These are phyloP conservation scores for Zea mays DNA, from an alignment of 176 grass and related monocot species.

Conservation along the genomic window DNA sequence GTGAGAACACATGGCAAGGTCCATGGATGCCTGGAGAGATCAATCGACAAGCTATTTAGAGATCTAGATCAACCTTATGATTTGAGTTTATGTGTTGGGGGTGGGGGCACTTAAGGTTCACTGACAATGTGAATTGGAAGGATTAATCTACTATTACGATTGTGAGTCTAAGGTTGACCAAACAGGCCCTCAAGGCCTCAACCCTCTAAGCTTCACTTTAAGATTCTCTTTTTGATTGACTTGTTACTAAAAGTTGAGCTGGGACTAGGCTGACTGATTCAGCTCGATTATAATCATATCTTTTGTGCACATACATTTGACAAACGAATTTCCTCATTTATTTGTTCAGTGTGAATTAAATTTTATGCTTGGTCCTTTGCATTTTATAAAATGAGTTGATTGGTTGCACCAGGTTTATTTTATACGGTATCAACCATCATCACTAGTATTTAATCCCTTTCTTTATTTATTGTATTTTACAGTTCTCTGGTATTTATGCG, in stretches of 20 bases:
- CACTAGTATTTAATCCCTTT: neutral
- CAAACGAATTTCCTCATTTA: neutral
- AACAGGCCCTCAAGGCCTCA: neutral
- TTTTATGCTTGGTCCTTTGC: neutral
- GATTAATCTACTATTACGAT: neutral
- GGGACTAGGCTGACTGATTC: neutral
- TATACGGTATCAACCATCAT: neutral
- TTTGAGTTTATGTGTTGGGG: neutral
- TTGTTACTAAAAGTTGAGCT: neutral
- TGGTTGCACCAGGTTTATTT: neutral
- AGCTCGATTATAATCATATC: neutral
- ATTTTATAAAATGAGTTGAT: conserved; percentile 30
- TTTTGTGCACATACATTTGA: neutral
- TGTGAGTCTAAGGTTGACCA: neutral
- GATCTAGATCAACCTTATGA: neutral
- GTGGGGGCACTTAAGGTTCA: neutral
- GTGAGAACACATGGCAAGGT: neutral
- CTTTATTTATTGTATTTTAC: conserved; percentile 29
- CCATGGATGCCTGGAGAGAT: neutral
- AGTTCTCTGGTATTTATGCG: conserved; percentile 83
- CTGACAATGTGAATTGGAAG: neutral
- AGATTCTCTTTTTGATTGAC: neutral
- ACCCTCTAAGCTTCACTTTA: conserved; percentile 12
- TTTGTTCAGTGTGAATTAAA: conserved; percentile 10
- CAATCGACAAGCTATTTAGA: neutral